Base-by-base conservation (phyloP, 345 rosid genomes). In the Odontarrhena argentea region DNA sequence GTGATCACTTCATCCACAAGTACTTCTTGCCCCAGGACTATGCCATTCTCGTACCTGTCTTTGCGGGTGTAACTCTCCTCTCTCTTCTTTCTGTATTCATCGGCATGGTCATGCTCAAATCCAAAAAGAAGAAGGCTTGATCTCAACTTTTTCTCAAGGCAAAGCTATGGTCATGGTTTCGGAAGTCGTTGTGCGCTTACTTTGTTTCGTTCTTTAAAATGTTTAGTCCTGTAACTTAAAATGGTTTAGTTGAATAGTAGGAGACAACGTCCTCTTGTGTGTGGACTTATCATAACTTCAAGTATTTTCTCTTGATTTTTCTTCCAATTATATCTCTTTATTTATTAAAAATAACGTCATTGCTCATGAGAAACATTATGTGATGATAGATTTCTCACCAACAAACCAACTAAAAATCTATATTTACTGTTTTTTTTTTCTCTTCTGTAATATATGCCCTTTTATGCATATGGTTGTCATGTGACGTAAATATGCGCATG, bases 11-110 rank as follows among this genome's bases (percentile, higher is more conserved):
- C 47, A 68, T 94, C 76, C 97, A 91, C 86, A 78, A 76, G 73
- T 94, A 89, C 76, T 90, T 93, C 73, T 83, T 88, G 38, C 85
- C 97, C 18, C 91, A 83, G 71, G 97, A 94, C 69, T 90, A 82
- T 55, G 97, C 97, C 24, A 79, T 90, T 55, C 78, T 85, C 64
- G 77, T 88, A 70, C 97, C 97, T 7, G 83, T 88, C 25, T 87
- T 76, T 37, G 87, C 88, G 2, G 97, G 92, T 4, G 83, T 86
- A 61, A 78, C 81, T 35, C 86, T 88, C 48, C 85, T 88, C 44
- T 84, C 81, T 67, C 79, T 88, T 70, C 71, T 88, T 69, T 80
- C 81, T 52, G 60, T 90, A 26, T 93, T 90, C 78, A 71, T 88
- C 34, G 97, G 97, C 49, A 56, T 81, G 10, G 95, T 94, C 77